Percentiles rank a stretch among this genome's conserved stretches.
These are phyloP conservation scores for Fragaria ananassa DNA, from an alignment of 306 rosid species.

Conservation along the genomic window DNA sequence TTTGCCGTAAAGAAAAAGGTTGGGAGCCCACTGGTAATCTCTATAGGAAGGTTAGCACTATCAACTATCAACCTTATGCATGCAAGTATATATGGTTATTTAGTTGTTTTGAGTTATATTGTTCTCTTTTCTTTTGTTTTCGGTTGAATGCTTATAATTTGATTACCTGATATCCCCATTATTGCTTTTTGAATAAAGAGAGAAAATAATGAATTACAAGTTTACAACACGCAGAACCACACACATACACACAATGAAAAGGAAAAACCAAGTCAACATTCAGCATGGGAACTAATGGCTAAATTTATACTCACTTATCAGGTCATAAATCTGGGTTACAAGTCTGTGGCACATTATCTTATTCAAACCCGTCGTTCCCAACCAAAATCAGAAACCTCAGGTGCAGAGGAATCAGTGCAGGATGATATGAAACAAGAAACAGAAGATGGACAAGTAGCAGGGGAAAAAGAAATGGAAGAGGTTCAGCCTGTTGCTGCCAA, in stretches of 20 bases:
- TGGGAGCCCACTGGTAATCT: conserved; percentile 73
- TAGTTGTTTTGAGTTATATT: neutral
- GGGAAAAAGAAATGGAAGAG: conserved; percentile 12
- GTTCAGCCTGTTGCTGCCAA: conserved; percentile 7
- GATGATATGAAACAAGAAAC: neutral
- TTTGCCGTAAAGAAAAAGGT: conserved; percentile 63
- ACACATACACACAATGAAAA: neutral
- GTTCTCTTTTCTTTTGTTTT: neutral
- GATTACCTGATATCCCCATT: neutral
- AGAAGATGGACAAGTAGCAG: neutral
- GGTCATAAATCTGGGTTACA: conserved; percentile 42
- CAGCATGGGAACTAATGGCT: neutral
- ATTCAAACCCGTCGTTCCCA: conserved; percentile 31
- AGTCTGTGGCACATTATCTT: conserved; percentile 54
- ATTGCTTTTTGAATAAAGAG: neutral
- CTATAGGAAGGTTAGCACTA: conserved; percentile 51
- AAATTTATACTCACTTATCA: conserved; percentile 9
- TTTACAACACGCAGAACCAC: neutral
- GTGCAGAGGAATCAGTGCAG: conserved; percentile 13
- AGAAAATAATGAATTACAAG: neutral
- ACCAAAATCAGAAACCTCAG: conserved; percentile 13
- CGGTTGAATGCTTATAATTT: neutral
- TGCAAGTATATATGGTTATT: neutral
- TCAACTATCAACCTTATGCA: conserved; percentile 13
- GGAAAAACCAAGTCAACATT: neutral